Conservation (phyloP, 2,329 filamentous ascomycete genomes). For the Epichloe sp. region DNA sequence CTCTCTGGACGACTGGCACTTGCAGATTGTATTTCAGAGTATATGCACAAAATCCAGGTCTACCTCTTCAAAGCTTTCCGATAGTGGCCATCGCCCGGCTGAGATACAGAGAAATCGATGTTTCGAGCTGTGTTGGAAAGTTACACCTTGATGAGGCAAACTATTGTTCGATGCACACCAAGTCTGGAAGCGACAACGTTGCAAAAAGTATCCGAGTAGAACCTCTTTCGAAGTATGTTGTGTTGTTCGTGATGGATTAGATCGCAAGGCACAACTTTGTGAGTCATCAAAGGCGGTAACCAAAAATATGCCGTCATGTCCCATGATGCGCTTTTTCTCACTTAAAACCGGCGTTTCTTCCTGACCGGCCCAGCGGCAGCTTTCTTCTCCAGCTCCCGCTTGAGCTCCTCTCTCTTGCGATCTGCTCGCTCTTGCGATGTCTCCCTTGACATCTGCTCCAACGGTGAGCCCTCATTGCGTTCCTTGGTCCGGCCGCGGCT, state of each 20-base stretch:
- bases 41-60: too few relatives aligned
- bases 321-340: background rate
- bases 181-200: background rate
- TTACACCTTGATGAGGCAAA: background rate
- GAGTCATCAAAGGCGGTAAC: background rate
- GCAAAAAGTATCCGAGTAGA: background rate
- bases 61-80: too few relatives aligned
- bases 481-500: slow-evolving; percentile 12
- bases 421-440: slow-evolving; percentile 34
- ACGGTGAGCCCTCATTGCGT: slow-evolving; percentile 10
- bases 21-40: too few relatives aligned
- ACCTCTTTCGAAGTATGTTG: background rate
- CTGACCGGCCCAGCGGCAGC: slow-evolving; percentile 35
- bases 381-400: slow-evolving; percentile 36
- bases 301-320: too few relatives aligned
- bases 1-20: too few relatives aligned
- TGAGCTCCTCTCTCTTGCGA: slow-evolving; percentile 36
- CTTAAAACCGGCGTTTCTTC: slow-evolving; percentile 43
- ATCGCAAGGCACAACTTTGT: background rate
- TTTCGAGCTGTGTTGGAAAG: too few relatives aligned
- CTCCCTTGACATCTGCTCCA: slow-evolving; percentile 23
- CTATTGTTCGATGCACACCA: background rate
- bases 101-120: too few relatives aligned
- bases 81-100: too few relatives aligned
- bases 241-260: background rate